Evolutionary conservation across 208 protist species (phyloP), one percentile per base, ranked within the genome.

Genomic region (Spongospora subterranea): DNA sequence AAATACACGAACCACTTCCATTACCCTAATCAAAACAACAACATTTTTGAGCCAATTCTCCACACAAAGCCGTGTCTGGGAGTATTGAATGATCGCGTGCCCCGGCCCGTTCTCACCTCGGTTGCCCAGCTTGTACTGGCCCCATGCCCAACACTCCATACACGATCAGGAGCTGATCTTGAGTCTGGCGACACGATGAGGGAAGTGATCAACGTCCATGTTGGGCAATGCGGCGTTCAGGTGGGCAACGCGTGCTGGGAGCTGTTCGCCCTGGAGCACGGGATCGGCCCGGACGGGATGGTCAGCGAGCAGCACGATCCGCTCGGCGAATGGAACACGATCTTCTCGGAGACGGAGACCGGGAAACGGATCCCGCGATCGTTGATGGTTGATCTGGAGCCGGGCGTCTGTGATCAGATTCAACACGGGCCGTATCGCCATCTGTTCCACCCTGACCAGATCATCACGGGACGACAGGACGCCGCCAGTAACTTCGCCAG

Each of bases 401-500:
- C 98, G 45, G 97, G 97, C 65, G 97, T 98, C 29, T 95, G 98
- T 91, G 97, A 99, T 92, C 96, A 97, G 94, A 95, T 99, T n/a
- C 95, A 97, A 92, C 97, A 94, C 77, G 97, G 97, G 92, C 95
- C 94, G 60, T 98, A 98, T 96, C 92, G 95, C 82, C 91, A 97
- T 92, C 95, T 99, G 77, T 99, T 98, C 96, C 97, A 99, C 96
- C 97, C 97, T 45, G 97, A 99, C 92, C 96, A 98, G 93, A 93
- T 99, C 71, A 98, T 99, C 93, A 95, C 95, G 82, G 98, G 97
- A 88, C 98, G 98, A 95, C 97, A 99, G 94, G 98, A 99, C 93
- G 97, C 98, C 65, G 97, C 97, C 93, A 99, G 99, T 96, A 99
- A 99, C 96, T 99, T 98, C 94, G 98, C 98, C 54, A 95, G 97